Evolutionary conservation across 2,329 filamentous ascomycete genomes (phyloP).

Genomic region (Fusarium equiseti): DNA sequence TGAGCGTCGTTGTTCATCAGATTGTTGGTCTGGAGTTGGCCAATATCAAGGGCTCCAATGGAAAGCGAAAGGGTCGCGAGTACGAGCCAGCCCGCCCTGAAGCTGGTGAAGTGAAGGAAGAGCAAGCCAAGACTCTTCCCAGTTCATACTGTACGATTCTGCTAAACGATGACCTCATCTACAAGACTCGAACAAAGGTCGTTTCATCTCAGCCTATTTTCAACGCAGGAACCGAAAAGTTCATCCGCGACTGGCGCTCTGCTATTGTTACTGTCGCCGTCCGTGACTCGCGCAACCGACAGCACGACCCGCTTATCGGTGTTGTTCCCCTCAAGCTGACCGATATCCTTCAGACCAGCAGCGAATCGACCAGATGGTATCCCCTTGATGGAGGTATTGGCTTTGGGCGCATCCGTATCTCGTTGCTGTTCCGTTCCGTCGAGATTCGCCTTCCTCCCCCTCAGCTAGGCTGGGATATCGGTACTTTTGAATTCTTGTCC

Average conservation of each 20-base stretch:
- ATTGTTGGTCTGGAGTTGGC: conserved; percentile 95
- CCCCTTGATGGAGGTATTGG: conserved; percentile 95
- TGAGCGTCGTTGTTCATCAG: conserved; percentile 89
- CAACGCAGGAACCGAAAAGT: conserved; percentile 94
- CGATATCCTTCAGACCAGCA: conserved; percentile 87
- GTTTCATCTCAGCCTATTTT: conserved; percentile 96
- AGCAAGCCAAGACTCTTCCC: conserved; percentile 82
- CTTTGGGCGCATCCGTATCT: conserved; percentile 90
- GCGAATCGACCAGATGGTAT: conserved; percentile 91
- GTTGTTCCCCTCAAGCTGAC: conserved; percentile 90
- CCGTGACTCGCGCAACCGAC: conserved; percentile 86
- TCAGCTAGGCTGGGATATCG: conserved; percentile 94
- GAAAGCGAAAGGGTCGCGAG: conserved; percentile 85
- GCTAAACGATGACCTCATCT: conserved; percentile 88
- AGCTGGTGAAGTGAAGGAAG: conserved; percentile 87
- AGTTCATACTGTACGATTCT: conserved; percentile 95
- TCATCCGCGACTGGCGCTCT: conserved; percentile 93
- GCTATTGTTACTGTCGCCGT: conserved; percentile 88
- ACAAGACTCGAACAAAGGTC: conserved; percentile 94
- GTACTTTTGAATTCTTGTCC: conserved; percentile 89
- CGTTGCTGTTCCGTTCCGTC: conserved; percentile 88
- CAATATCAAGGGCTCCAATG: conserved; percentile 86
- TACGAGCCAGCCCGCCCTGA: conserved; percentile 87
- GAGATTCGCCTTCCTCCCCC: conserved; percentile 86
- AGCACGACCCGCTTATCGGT: conserved; percentile 95